These are phyloP conservation scores for Trichophyton equinum DNA, from an alignment of 2,329 filamentous ascomycete species.

Conservation along the genomic window DNA sequence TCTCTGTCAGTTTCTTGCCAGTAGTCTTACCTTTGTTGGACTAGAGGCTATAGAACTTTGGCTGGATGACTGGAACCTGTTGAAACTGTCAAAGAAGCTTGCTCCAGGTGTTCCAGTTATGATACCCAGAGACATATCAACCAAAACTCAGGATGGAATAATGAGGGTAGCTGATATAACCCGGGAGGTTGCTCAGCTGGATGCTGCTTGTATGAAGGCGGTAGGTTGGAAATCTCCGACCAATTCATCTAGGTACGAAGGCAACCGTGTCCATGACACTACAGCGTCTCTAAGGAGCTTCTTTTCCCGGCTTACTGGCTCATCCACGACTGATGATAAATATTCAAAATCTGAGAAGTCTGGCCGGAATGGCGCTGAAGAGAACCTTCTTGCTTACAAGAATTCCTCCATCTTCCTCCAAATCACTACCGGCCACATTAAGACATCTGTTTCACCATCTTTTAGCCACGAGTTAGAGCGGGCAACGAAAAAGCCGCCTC, in stretches of 20 bases:
- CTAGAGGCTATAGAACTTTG: conserved; percentile 78
- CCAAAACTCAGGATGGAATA: conserved; percentile 69
- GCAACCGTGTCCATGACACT: conserved; percentile 25
- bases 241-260: conserved; percentile 26
- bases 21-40: conserved; percentile 89
- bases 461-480: conserved; percentile 82
- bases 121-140: conserved; percentile 67
- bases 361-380: conserved; percentile 49
- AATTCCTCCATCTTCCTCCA: conserved; percentile 76
- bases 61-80: conserved; percentile 74
- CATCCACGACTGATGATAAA: conserved; percentile 38
- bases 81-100: conserved; percentile 70
- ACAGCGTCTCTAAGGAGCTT: conserved; percentile 60
- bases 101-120: conserved; percentile 61
- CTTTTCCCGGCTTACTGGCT: conserved; percentile 62
- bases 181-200: conserved; percentile 79
- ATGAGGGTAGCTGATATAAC: conserved; percentile 78
- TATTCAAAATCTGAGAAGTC: conserved; percentile 36
- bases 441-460: conserved; percentile 57
- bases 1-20: conserved; percentile 82
- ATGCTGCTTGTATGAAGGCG: conserved; percentile 77
- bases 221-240: conserved; percentile 66
- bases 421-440: conserved; percentile 71
- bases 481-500: conserved; percentile 93
- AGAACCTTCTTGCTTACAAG: conserved; percentile 59